phyloP scores from a whole-genome alignment of 768 basidiomycete genomes.

The Hygrocybe punicea region DNA sequence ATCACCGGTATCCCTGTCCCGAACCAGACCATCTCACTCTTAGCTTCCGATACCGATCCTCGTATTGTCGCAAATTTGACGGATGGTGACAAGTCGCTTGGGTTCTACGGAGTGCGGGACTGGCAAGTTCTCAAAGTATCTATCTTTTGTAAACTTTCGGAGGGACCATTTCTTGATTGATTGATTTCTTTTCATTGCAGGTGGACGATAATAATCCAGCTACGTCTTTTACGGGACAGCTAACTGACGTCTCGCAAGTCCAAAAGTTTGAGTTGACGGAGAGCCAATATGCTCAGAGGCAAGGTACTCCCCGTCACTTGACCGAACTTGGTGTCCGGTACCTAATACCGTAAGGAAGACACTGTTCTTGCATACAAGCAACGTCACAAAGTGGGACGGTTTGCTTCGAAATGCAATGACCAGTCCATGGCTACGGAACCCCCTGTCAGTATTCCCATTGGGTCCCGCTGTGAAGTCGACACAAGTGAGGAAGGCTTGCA shows the following conservation, averaged over 20 bases:
- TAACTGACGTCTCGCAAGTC: slow-evolving; percentile 79
- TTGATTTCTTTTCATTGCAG: slow-evolving; percentile 33
- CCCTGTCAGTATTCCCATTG: slow-evolving; percentile 54
- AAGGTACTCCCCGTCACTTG: slow-evolving; percentile 50
- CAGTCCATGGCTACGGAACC: slow-evolving; percentile 21
- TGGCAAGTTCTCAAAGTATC: slow-evolving; percentile 80
- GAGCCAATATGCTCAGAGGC: slow-evolving; percentile 74
- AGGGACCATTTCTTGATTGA: too few species aligned
- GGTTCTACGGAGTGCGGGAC: slow-evolving; percentile 69
- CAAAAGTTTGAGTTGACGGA: slow-evolving; percentile 89
- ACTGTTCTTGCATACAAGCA: slow-evolving; percentile 89
- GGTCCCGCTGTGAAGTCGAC: slow-evolving; percentile 81
- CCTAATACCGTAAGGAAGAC: slow-evolving; percentile 58
- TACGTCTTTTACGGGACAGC: slow-evolving; percentile 73
- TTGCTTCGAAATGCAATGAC: slow-evolving; percentile 53
- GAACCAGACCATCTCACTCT: slow-evolving; percentile 67
- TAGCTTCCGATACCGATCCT: slow-evolving; percentile 53
- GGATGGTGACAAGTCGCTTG: slow-evolving; percentile 67
- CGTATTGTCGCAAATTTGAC: slow-evolving; percentile 52
- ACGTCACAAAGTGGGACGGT: slow-evolving; percentile 82
- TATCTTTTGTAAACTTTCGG: too few species aligned
- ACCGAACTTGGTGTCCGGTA: too few species aligned
- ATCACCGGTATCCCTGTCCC: slow-evolving; percentile 84
- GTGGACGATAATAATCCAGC: slow-evolving; percentile 76
- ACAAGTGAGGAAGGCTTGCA: slow-evolving; percentile 62